Base-by-base conservation (phyloP, 495 filamentous ascomycete species). In the Aspergillus cavernicola region DNA sequence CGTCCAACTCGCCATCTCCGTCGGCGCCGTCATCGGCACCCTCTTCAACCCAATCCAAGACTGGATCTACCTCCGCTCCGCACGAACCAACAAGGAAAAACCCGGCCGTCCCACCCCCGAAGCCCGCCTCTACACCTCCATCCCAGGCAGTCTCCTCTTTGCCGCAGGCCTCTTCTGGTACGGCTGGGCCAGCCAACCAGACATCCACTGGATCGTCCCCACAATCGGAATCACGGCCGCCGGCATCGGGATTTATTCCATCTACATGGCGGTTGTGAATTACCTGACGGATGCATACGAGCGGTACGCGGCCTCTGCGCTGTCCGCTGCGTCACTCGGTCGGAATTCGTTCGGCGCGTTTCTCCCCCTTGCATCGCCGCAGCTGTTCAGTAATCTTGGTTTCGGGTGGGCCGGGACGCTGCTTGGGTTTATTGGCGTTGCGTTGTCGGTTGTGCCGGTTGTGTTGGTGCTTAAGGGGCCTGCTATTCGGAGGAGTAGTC, bases 251-350 rank as follows among this genome's bases (percentile, higher is more conserved):
- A 69, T 73, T 31, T 74, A 74, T 48, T 66, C 62, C 3, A 76
- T 76, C 57, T 76, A 75, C 54, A 72, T 76, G 73, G 72, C 71
- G 0, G 69, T 75, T 1, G 65, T 73, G 26, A 78, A 76, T 52
- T 78, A 78, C 41, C 59, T 76, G 45, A 73, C 70, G 3, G 73
- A 78, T 50, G 68, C 71, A 9, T 78, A 78, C 28, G 71, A 73
- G 52, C 66, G 65, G 26, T 72, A 70, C 39, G 69, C 69, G 10
- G 69, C 69, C 1, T 66, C 62, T 8, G 70, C 70, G 12, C 52
- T 73, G n/a, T 65, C 61, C 1, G 70, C 66, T 2, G 70, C 68
- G 1, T 66, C 65, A 6, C 39, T 73, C 13, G 68, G 70, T 0
- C 53, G 68, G 10, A 74, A 69, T 22, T 31, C 65, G 8, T 72